Base-by-base conservation (phyloP, 1,284 basidiomycete species). In the Tranzscheliella williamsii region DNA sequence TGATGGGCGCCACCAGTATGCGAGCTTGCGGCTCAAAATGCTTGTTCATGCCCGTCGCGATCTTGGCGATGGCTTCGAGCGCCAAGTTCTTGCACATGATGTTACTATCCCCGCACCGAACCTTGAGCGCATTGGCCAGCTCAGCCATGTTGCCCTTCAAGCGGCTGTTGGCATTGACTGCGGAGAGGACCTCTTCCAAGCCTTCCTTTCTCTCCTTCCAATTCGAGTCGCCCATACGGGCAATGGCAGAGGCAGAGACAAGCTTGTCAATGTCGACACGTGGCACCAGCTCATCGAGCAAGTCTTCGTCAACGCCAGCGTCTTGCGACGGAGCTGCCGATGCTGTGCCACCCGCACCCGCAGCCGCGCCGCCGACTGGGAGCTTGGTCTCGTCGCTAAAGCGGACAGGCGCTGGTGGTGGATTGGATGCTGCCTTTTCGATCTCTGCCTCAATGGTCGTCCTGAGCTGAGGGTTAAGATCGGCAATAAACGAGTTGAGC, bases 201-300 rank as follows among this genome's bases (percentile, higher is more conserved):
- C 89, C 92, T 73, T 96, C 95, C 79, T 98, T 99, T 80, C 94
- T 88, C 5, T 85, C 86, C 80, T 98, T 98, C 95, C 95, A 99
- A 43, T 77, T 76, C 0, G 90, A 87, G 67, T 97, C 95, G 65
- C 86, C 91, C 79, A 90, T 90, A 9, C 86, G 83, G 70, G 91
- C 90, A 37, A 97, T 87, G 2, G 85, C 85, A 0, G 90, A 90
- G n/a, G 87, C 86, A 53, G 88, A 87, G 29, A 98, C 81, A 20
- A 99, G 79, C 48, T 85, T 83, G 68, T 98, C 94, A 37, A 98
- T 82, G 68, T 98, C 94, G 23, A 96, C 89, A 22, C 95, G 86
- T 16, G 95, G 95, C 73, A 96, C 92, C 20, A 98, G 82, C 46
- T 96, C 91, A 72, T 97, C 95, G 8, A 73, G 61, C 23, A 62